Base-by-base conservation (phyloP, 805 yeast species). In the Yamadazyma paraphyllophila region DNA sequence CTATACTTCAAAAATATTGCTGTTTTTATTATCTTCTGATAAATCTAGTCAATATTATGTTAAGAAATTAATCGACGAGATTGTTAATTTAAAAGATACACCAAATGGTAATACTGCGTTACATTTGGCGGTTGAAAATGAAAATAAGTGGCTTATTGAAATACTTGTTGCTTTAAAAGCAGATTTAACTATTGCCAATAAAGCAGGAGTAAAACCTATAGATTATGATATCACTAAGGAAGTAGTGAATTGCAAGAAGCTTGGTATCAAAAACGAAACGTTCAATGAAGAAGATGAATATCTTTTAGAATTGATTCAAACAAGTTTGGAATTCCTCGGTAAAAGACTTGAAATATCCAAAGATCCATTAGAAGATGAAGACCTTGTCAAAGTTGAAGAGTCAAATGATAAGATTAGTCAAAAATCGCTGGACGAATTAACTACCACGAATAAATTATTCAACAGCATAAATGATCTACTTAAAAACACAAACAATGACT, bases 131-230 rank as follows among this genome's bases (percentile, higher is more conserved):
- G 69, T 66, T 9, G 76, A 71, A 47, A 50, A 55, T 42, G 74
- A 68, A 32, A 57, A 61, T 12, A 59, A 56, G 45, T 71, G 76
- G 76, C 61, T 69, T 39, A 56, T 70, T 29, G 63, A 59, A 31
- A 33, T 71, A 2, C 58, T 71, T 15, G 47, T 70, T 17, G 64
- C 59, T 41, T 58, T 71, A 15, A 59, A 59, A 13, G 74, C 76
- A 0, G 70, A 91, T 59, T 80, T 87, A 4, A 74, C 74, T 29
- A 75, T 88, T 39, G 80, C 88, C 4, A 94, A 94, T 61, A 85
- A 87, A 41, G 85, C 92, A 3, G 97, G 97, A 0, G 75, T 92
- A 29, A 80, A 86, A 49, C 96, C 98, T 3, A 67, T 75, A 11
- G 98, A 94, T 66, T 92, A 87, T 66, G 96, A 96, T 37, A 81